A percentile compares a stretch with the other conserved stretches of the same genome.
These are phyloP conservation scores for Xanthoconium stramineum DNA, from an alignment of 768 basidiomycete species.

Conservation along the genomic window DNA sequence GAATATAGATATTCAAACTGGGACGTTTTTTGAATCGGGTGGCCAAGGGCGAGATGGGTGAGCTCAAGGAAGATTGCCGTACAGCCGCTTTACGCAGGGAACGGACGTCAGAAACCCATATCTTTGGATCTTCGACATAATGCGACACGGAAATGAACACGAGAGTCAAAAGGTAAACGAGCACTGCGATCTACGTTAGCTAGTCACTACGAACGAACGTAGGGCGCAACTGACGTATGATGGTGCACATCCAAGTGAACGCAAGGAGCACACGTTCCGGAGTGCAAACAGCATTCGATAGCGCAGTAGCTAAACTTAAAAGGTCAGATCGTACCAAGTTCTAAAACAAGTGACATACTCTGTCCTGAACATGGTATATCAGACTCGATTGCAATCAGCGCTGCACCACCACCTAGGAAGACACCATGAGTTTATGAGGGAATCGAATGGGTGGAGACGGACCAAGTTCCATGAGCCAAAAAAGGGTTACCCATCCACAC, in stretches of 20 bases:
- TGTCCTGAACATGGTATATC: conserved; percentile 32
- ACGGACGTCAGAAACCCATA: conserved; percentile 53
- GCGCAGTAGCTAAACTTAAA: background rate
- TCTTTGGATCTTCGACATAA: conserved; percentile 40
- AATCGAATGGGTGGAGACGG: conserved; percentile 17
- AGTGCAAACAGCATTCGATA: conserved; percentile 33
- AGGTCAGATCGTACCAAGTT: conserved; percentile 1
- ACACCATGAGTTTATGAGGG: conserved; percentile 4
- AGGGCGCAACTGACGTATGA: conserved; percentile 35
- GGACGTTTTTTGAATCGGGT: conserved; percentile 36
- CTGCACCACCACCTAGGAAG: conserved; percentile 49
- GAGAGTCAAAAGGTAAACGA: conserved; percentile 55
- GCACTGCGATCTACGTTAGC: conserved; percentile 38
- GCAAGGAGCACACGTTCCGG: conserved; percentile 56
- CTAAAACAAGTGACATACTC: conserved; percentile 22
- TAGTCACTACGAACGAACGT: background rate
- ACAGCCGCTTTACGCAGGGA: conserved; percentile 37
- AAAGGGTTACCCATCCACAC: conserved; percentile 54
- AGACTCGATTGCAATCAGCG: conserved; percentile 41
- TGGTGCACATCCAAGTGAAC: conserved; percentile 54
- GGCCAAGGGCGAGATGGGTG: conserved; percentile 35
- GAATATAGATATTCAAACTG: conserved; percentile 40
- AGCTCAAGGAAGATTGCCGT: conserved; percentile 30
- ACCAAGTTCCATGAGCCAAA: conserved; percentile 63
- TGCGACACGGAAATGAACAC: conserved; percentile 42